Evolutionary conservation across 371 early-diverging fungal genomes (phyloP).

Genomic region (Mycotypha africana): DNA sequence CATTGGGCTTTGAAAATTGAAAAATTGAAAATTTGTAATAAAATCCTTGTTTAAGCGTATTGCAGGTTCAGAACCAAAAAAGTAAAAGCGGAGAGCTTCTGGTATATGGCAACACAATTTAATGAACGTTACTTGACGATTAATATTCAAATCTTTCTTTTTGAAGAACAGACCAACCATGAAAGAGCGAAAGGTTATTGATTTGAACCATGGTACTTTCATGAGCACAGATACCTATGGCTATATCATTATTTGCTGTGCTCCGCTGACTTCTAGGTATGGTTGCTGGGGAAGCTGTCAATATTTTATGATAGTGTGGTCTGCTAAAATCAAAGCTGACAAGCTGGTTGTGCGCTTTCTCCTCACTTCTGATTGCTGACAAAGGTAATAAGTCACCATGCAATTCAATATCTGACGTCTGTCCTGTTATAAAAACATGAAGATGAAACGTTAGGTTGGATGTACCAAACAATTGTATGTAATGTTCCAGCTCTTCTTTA

Average conservation of each 20-base stretch:
- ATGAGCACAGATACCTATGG: conserved; percentile 32
- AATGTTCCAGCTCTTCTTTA: conserved; percentile 7
- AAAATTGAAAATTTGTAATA: no score
- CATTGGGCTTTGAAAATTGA: no score
- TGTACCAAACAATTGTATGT: background rate
- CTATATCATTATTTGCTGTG: conserved; percentile 1
- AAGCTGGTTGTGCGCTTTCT: no score
- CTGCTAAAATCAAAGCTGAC: no score
- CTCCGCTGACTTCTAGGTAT: no score
- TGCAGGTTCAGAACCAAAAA: no score
- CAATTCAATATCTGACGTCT: background rate
- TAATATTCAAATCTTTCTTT: conserved; percentile 29
- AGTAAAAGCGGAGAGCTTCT: no score
- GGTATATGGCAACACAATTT: no score
- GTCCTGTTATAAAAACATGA: conserved; percentile 13
- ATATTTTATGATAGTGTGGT: conserved; percentile 8
- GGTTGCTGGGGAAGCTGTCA: background rate
- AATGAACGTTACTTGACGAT: no score
- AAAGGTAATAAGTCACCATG: background rate
- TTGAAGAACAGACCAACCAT: conserved; percentile 29
- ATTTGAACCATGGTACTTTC: conserved; percentile 17
- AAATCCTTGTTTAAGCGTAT: no score
- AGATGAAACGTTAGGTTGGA: background rate
- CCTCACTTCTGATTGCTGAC: no score
- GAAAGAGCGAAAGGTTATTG: conserved; percentile 14